phyloP scores from a whole-genome alignment of 2,329 filamentous ascomycete genomes.

The Fusarium odoratissimum region DNA sequence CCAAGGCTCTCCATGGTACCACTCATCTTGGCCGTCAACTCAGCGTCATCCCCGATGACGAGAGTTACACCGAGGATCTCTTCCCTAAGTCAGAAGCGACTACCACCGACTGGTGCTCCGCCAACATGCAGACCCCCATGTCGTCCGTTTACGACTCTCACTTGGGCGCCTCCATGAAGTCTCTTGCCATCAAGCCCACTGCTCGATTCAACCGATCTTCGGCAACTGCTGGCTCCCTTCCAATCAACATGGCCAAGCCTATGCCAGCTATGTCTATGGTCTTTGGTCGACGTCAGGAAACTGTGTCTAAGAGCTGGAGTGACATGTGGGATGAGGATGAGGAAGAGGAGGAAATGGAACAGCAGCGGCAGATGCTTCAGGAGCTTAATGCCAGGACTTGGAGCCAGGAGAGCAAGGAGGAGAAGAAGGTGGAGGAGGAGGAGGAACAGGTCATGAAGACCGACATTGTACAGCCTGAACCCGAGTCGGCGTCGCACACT shows the following conservation, averaged over 20 bases:
- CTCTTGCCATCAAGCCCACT: constrained; percentile 67
- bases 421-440: constrained; percentile 40
- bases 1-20: constrained; percentile 85
- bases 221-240: constrained; percentile 75
- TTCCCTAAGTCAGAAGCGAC: constrained; percentile 82
- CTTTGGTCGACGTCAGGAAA: constrained; percentile 80
- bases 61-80: constrained; percentile 84
- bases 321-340: constrained; percentile 96
- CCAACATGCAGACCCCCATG: constrained; percentile 79
- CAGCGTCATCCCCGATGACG: constrained; percentile 84
- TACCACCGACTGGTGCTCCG: constrained; percentile 81
- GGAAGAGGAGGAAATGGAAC: constrained; percentile 74
- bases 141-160: constrained; percentile 87
- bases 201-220: constrained; percentile 59
- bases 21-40: constrained; percentile 83
- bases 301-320: constrained; percentile 98
- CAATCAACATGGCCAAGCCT: constrained; percentile 83
- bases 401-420: constrained; percentile 77
- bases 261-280: constrained; percentile 80
- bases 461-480: constrained; percentile 28
- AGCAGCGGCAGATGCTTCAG: constrained; percentile 65
- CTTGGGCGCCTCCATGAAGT: constrained; percentile 83
- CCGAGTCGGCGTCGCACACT: constrained; percentile 33
- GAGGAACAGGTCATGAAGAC: constrained; percentile 34
- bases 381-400: constrained; percentile 79